Percentiles rank a stretch among this genome's conserved stretches.
phyloP scores from a whole-genome alignment of 169 alveolate genomes.

The Cryptosporidium tyzzeri region DNA sequence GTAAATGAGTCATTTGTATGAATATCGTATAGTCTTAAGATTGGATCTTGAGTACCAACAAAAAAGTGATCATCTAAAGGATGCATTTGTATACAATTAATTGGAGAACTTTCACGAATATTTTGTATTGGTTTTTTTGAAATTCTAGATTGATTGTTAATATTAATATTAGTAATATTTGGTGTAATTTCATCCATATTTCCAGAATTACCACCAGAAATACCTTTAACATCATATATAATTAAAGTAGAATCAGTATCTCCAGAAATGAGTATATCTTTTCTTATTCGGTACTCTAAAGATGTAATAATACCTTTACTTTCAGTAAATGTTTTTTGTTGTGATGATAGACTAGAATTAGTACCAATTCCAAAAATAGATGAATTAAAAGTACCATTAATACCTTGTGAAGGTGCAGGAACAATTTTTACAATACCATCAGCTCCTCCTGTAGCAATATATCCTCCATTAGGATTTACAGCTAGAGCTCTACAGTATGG shows the following conservation, averaged over 20 bases:
- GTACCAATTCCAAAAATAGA: constrained; percentile 14
- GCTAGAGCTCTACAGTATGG: constrained; percentile 73
- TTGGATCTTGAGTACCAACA: constrained; percentile 62
- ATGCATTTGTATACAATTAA: constrained; percentile 55
- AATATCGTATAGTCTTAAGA: constrained; percentile 54
- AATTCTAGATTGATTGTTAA: not conserved
- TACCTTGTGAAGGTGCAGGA: constrained; percentile 58
- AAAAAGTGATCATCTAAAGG: constrained; percentile 60
- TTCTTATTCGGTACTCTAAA: constrained; percentile 31
- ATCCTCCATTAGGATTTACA: constrained; percentile 54
- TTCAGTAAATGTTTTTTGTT: constrained; percentile 69
- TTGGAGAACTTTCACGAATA: constrained; percentile 61
- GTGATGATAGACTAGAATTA: constrained; percentile 53
- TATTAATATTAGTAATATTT: not conserved
- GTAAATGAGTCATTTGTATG: constrained; percentile 49
- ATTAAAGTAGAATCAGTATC: constrained; percentile 55
- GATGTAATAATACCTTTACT: constrained; percentile 71
- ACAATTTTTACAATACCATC: constrained; percentile 71
- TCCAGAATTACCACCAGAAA: constrained; percentile 35
- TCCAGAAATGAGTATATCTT: constrained; percentile 59
- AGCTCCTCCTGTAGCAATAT: constrained; percentile 74
- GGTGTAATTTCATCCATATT: not conserved
- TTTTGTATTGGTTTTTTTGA: constrained; percentile 41
- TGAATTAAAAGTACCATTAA: constrained; percentile 3
- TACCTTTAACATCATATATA: constrained; percentile 66